Conservation (phyloP, 2,329 filamentous ascomycete species). For the Fusarium pseudograminearum region DNA sequence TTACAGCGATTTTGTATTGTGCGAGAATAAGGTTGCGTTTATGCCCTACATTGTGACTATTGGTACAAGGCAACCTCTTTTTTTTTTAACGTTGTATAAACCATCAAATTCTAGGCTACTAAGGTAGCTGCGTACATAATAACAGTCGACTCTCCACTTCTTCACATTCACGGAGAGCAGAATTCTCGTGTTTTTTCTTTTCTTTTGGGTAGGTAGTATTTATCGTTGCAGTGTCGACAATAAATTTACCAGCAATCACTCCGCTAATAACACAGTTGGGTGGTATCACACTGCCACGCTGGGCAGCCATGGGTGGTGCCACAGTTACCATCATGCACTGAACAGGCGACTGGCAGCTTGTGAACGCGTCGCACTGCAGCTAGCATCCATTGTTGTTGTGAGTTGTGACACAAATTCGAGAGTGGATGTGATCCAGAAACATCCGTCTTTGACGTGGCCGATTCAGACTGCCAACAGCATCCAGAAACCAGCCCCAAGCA, state of each 20-base stretch:
- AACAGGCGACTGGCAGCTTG: slow-evolving; percentile 11
- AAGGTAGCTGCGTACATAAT: neutral
- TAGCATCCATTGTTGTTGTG: slow-evolving; percentile 1
- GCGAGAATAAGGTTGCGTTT: no score
- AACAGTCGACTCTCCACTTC: slow-evolving; percentile 1
- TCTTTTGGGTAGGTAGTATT: neutral
- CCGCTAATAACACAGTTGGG: neutral
- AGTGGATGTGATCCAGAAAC: slow-evolving; percentile 23
- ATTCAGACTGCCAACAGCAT: slow-evolving; percentile 11
- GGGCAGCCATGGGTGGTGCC: neutral
- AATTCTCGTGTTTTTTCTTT: neutral
- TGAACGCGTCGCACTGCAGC: slow-evolving; percentile 10
- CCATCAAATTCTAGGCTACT: no score
- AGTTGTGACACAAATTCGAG: slow-evolving; percentile 28
- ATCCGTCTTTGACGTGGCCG: neutral
- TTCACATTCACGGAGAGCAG: neutral
- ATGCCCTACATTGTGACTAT: no score
- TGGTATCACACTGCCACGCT: neutral
- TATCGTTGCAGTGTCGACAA: neutral
- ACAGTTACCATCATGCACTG: slow-evolving; percentile 3
- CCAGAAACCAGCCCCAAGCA: slow-evolving; percentile 1
- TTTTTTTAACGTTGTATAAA: no score
- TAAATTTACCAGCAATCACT: neutral
- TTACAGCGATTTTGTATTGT: no score
- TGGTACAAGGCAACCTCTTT: no score